Conservation (phyloP, 225 moss, liverwort and hornwort genomes). For the Pseudisothecium myosuroides region DNA sequence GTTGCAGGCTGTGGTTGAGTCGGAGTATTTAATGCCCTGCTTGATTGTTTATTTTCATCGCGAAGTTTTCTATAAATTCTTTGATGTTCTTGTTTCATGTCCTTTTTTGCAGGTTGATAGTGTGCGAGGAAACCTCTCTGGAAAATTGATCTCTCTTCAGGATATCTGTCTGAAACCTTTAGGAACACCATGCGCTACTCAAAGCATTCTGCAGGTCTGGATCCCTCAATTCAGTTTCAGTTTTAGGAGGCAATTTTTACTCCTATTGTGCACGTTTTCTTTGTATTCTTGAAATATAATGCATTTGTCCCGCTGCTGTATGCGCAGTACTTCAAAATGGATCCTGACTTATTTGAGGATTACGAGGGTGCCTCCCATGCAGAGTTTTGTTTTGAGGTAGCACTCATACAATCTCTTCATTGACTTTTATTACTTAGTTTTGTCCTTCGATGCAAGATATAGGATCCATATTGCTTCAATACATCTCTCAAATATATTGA, state of each 20-base stretch:
- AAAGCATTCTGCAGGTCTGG: slow-evolving; percentile 84
- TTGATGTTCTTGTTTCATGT: background rate
- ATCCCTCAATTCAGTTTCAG: background rate
- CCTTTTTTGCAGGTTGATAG: slow-evolving; percentile 52
- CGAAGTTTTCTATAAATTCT: background rate
- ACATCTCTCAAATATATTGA: background rate
- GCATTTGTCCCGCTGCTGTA: background rate
- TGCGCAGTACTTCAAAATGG: slow-evolving; percentile 90
- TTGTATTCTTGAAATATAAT: background rate
- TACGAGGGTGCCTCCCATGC: slow-evolving; percentile 72
- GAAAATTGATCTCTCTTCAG: slow-evolving; percentile 60
- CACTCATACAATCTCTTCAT: background rate
- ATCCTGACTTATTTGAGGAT: slow-evolving; percentile 52
- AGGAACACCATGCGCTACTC: slow-evolving; percentile 88
- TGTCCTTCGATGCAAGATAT: background rate
- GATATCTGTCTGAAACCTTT: slow-evolving; percentile 93
- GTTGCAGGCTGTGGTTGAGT: background rate
- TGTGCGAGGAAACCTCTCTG: slow-evolving; percentile 61
- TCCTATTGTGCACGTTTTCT: background rate
- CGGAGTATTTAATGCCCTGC: background rate
- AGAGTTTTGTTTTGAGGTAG: slow-evolving; percentile 90
- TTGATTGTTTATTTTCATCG: background rate
- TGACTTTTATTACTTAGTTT: background rate
- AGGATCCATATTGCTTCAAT: background rate
- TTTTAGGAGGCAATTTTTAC: background rate